Evolutionary conservation across 2,329 filamentous ascomycete species (phyloP).

Genomic region (Penicillium concentricum): DNA sequence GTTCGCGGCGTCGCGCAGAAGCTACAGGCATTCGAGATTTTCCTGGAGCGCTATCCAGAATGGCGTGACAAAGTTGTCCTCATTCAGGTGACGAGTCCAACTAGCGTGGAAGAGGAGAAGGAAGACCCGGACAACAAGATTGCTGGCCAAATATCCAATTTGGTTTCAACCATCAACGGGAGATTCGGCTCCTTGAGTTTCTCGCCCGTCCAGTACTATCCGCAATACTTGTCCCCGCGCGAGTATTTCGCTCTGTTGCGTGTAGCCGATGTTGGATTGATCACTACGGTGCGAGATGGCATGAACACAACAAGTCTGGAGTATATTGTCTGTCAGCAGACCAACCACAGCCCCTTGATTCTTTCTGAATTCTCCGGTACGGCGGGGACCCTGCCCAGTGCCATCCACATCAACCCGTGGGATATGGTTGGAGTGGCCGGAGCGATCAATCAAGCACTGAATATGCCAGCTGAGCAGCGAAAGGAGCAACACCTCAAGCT

Average conservation of each 20-base stretch:
- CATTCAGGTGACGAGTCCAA: conserved; percentile 91
- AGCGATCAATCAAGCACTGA: conserved; percentile 77
- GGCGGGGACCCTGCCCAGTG: conserved; percentile 77
- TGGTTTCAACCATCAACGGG: conserved; percentile 90
- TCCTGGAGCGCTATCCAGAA: conserved; percentile 85
- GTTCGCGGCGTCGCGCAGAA: conserved; percentile 95
- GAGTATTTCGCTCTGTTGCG: conserved; percentile 95
- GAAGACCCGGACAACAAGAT: conserved; percentile 78
- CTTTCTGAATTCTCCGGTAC: conserved; percentile 96
- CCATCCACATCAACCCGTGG: conserved; percentile 97
- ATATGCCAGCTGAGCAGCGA: conserved; percentile 68
- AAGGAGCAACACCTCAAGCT: conserved; percentile 69
- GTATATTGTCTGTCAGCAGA: conserved; percentile 88
- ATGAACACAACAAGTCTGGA: conserved; percentile 98
- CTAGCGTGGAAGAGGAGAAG: conserved; percentile 72
- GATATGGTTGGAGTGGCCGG: conserved; percentile 80
- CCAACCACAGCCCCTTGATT: conserved; percentile 82
- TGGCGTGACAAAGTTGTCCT: conserved; percentile 91
- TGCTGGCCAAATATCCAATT: conserved; percentile 82
- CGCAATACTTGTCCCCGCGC: conserved; percentile 82
- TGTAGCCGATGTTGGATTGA: conserved; percentile 84
- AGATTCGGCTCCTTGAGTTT: conserved; percentile 83
- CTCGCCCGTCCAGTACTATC: conserved; percentile 89
- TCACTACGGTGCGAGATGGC: conserved; percentile 92
- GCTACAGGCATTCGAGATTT: conserved; percentile 87